Percentiles rank a stretch among this genome's conserved stretches.
These are phyloP conservation scores for Cladosporium phlei DNA, from an alignment of 2,329 filamentous ascomycete genomes.

Conservation along the genomic window DNA sequence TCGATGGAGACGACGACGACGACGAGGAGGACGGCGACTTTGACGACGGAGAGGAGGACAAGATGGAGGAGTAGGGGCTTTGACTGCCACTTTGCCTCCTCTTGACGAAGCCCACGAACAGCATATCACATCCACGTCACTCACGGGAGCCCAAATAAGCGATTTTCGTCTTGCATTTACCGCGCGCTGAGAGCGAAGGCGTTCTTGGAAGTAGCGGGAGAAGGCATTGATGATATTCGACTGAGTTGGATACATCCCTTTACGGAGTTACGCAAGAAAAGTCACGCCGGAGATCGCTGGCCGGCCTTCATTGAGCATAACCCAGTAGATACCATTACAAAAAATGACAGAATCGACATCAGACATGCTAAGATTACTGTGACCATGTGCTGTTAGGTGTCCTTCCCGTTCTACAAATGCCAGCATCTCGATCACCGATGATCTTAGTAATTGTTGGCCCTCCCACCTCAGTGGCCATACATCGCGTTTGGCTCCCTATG, in stretches of 20 bases:
- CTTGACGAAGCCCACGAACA: too few relatives aligned
- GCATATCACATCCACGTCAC: too few relatives aligned
- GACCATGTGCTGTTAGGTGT: too few relatives aligned
- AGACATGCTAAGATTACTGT: too few relatives aligned
- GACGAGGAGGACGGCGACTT: slow-evolving; percentile 72
- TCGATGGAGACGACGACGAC: slow-evolving; percentile 68
- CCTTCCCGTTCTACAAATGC: too few relatives aligned
- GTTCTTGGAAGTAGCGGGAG: slow-evolving; percentile 10
- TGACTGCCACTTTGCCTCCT: too few relatives aligned
- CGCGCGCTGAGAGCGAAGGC: slow-evolving; percentile 11
- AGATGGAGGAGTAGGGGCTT: slow-evolving; percentile 58
- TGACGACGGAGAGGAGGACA: slow-evolving; percentile 60
- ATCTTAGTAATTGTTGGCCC: too few relatives aligned
- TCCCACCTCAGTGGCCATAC: too few relatives aligned
- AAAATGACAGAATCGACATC: too few relatives aligned
- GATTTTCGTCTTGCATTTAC: slow-evolving; percentile 9
- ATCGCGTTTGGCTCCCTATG: too few relatives aligned
- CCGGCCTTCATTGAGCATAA: slow-evolving; percentile 8
- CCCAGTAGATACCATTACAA: slow-evolving; percentile 8
- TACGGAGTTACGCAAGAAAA: slow-evolving; percentile 11
- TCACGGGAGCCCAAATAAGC: not conserved
- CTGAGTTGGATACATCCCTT: too few relatives aligned
- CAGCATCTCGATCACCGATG: too few relatives aligned
- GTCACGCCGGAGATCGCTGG: not conserved
- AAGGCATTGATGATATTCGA: slow-evolving; percentile 6